phyloP scores from a whole-genome alignment of 2,329 filamentous ascomycete genomes.

The Furcasterigmium furcatum region DNA sequence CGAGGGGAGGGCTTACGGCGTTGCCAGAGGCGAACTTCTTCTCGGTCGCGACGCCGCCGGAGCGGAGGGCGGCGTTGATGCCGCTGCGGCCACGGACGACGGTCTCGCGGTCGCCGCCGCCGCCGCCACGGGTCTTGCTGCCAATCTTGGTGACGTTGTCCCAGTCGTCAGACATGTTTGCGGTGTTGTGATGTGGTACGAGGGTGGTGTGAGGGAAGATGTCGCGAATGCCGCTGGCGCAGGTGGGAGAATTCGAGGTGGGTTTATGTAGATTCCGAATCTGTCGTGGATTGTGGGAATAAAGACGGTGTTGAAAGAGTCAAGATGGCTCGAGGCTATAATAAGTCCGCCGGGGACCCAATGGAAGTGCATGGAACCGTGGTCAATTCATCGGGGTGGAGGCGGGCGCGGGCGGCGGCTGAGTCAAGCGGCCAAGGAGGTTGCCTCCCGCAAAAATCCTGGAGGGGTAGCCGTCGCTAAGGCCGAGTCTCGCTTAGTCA shows the following conservation, averaged over 20 bases:
- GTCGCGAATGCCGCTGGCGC: slow-evolving; percentile 1
- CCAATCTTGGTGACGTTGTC: slow-evolving; percentile 90
- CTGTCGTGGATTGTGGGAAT: slow-evolving; percentile 6
- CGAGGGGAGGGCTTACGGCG: slow-evolving; percentile 54
- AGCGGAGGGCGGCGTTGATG: slow-evolving; percentile 85
- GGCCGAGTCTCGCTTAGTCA: no score
- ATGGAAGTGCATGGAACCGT: slow-evolving; percentile 24
- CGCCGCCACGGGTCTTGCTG: slow-evolving; percentile 68
- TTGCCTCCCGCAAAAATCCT: not conserved
- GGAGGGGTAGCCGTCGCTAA: no score
- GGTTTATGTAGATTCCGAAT: not conserved
- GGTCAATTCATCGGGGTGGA: no score
- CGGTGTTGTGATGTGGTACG: slow-evolving; percentile 24
- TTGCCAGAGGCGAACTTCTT: slow-evolving; percentile 86
- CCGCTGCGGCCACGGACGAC: slow-evolving; percentile 81
- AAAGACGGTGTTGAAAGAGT: slow-evolving; percentile 11
- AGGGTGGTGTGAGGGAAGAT: slow-evolving; percentile 1
- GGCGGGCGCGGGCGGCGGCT: slow-evolving; percentile 6
- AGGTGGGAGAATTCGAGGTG: no score
- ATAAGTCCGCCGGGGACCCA: not conserved
- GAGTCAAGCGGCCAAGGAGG: slow-evolving; percentile 27
- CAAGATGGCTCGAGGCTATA: not conserved
- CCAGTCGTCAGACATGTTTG: slow-evolving; percentile 74
- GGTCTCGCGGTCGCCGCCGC: slow-evolving; percentile 70
- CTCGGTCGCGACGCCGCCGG: slow-evolving; percentile 78